These are phyloP conservation scores for Cladosporium sp. DNA, from an alignment of 2,329 filamentous ascomycete genomes.

Conservation along the genomic window DNA sequence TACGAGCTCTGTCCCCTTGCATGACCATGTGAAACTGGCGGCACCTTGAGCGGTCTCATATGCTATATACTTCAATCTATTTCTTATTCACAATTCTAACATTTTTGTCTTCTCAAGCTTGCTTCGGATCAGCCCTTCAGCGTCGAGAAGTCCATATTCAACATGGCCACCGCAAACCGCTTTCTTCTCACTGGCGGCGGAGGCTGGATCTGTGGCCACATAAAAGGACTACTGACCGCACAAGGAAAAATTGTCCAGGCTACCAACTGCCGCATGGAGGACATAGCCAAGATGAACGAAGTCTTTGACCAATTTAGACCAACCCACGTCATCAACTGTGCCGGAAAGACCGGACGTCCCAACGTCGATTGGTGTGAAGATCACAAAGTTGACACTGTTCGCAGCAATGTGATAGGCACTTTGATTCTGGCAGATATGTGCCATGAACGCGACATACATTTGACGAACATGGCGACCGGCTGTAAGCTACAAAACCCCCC, in stretches of 20 bases:
- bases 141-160: neutral
- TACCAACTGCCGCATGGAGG: slow-evolving; percentile 63
- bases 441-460: slow-evolving; percentile 55
- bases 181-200: slow-evolving; percentile 63
- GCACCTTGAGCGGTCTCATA: neutral
- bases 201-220: slow-evolving; percentile 61
- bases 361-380: slow-evolving; percentile 71
- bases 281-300: slow-evolving; percentile 53
- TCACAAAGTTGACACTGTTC: slow-evolving; percentile 63
- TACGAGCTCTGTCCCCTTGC: neutral
- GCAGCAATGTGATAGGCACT: slow-evolving; percentile 63
- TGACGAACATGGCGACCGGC: slow-evolving; percentile 63
- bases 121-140: neutral
- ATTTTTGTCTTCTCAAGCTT: neutral
- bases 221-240: slow-evolving; percentile 54
- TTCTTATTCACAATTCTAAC: neutral
- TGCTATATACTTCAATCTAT: neutral
- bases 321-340: slow-evolving; percentile 63
- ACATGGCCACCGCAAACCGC: slow-evolving; percentile 18
- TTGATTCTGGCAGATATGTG: slow-evolving; percentile 61
- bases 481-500: slow-evolving; percentile 39
- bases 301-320: slow-evolving; percentile 58
- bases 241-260: slow-evolving; percentile 59
- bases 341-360: slow-evolving; percentile 62
- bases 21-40: neutral